Conservation (phyloP, 202 grass and related monocot genomes). For the Carex sylvatica region DNA sequence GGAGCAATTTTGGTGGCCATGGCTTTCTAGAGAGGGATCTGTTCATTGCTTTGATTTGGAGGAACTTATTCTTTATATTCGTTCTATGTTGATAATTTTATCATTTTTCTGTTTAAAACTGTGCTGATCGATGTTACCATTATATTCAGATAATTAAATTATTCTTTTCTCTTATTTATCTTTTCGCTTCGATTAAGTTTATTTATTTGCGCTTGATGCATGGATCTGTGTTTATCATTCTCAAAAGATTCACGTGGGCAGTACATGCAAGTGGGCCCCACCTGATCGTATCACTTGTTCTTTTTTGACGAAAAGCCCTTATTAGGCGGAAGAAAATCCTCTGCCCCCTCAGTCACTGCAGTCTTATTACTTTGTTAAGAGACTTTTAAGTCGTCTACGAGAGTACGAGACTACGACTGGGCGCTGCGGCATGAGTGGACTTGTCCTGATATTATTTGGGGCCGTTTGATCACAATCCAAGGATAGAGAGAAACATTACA, state of each 20-base stretch:
- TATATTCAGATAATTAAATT: neutral
- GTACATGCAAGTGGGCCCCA: too few species aligned
- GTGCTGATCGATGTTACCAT: conserved; percentile 7
- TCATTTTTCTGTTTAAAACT: neutral
- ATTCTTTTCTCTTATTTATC: neutral
- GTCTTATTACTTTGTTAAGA: neutral
- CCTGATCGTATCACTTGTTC: neutral
- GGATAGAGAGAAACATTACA: neutral
- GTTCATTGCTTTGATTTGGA: conserved; percentile 26
- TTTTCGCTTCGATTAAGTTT: neutral
- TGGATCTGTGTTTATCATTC: neutral
- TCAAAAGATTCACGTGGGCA: neutral
- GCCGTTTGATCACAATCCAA: neutral
- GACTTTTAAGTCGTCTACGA: neutral
- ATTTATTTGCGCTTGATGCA: neutral
- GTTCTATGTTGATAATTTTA: conserved; percentile 14
- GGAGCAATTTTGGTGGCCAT: conserved; percentile 6
- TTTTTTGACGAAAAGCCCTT: too few species aligned
- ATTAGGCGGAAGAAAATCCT: too few species aligned
- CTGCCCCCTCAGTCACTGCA: too few species aligned
- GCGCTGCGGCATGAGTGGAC: neutral
- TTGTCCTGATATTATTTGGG: neutral
- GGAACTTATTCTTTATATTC: conserved; percentile 23
- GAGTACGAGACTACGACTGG: neutral
- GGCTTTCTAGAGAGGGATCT: conserved; percentile 7